Conservation (phyloP, 75 land plant genomes). For the Picea glauca region DNA sequence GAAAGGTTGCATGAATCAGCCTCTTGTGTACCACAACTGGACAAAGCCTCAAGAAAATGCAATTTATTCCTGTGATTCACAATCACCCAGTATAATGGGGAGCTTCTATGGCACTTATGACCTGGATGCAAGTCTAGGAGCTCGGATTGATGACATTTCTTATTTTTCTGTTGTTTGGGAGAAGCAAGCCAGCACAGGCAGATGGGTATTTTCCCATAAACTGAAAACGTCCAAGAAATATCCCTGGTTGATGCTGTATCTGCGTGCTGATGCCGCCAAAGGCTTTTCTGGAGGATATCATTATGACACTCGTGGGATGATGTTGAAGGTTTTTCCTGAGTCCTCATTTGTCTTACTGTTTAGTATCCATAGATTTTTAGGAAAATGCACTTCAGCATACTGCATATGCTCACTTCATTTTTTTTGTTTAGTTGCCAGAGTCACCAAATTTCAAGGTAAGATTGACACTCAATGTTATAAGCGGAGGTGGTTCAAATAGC, state of each 20-base stretch:
- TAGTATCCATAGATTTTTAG: too few species aligned
- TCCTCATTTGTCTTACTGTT: too few species aligned
- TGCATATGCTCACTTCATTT: too few species aligned
- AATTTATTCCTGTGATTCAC: too few species aligned
- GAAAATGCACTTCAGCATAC: too few species aligned
- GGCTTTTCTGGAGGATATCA: slow-evolving; percentile 93
- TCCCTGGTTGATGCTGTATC: slow-evolving; percentile 91
- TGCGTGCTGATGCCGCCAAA: slow-evolving; percentile 87
- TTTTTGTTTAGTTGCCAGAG: slow-evolving; percentile 62
- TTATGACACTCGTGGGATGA: slow-evolving; percentile 84
- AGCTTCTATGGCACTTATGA: slow-evolving; percentile 86
- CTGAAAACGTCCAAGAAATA: slow-evolving; percentile 55
- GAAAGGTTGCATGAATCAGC: slow-evolving; percentile 84
- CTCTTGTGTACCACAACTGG: slow-evolving; percentile 45
- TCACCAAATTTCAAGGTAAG: slow-evolving; percentile 88
- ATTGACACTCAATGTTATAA: slow-evolving; percentile 47
- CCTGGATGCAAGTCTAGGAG: slow-evolving; percentile 28
- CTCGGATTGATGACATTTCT: slow-evolving; percentile 20
- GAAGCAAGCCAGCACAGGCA: slow-evolving; percentile 44
- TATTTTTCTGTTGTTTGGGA: slow-evolving; percentile 63
- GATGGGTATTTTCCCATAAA: slow-evolving; percentile 69
- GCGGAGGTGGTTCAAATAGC: slow-evolving; percentile 68
- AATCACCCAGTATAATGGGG: slow-evolving; percentile 28
- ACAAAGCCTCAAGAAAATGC: slow-evolving; percentile 13
- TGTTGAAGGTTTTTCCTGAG: slow-evolving; percentile 31